Percentiles rank a stretch among this genome's conserved stretches.
Evolutionary conservation across 371 early-diverging fungal genomes (phyloP).

Genomic region (Gilbertella persicaria): DNA sequence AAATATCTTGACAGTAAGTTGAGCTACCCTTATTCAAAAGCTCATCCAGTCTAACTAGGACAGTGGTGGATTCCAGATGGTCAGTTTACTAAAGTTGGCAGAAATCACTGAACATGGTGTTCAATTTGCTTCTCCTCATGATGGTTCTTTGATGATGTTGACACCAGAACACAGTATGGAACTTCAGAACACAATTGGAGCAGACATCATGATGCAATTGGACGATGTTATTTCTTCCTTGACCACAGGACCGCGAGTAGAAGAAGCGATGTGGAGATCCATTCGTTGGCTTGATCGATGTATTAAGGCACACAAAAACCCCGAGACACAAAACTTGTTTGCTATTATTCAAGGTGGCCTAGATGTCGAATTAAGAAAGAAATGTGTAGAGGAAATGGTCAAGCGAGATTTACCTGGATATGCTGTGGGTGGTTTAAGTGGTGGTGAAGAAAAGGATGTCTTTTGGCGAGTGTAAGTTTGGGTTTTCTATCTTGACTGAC

Average conservation of each 20-base stretch:
- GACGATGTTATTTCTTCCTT: slow-evolving; percentile 96
- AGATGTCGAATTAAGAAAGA: slow-evolving; percentile 71
- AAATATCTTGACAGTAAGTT: slow-evolving; percentile 77
- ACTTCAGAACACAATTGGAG: slow-evolving; percentile 93
- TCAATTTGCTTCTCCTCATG: slow-evolving; percentile 86
- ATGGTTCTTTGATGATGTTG: slow-evolving; percentile 80
- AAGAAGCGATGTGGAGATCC: slow-evolving; percentile 92
- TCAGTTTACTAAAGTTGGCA: slow-evolving; percentile 83
- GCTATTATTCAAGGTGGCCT: slow-evolving; percentile 97
- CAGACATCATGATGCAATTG: slow-evolving; percentile 98
- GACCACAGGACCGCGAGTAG: slow-evolving; percentile 80
- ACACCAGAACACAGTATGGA: slow-evolving; percentile 96
- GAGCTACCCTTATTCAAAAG: background rate
- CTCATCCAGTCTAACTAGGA: slow-evolving; percentile 44
- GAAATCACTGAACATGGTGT: slow-evolving; percentile 94
- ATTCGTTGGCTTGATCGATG: slow-evolving; percentile 96
- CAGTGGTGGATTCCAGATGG: slow-evolving; percentile 97
- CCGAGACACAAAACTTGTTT: slow-evolving; percentile 86
- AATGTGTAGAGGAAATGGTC: slow-evolving; percentile 85
- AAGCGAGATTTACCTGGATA: slow-evolving; percentile 90
- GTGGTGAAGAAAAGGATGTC: slow-evolving; percentile 93
- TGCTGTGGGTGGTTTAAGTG: slow-evolving; percentile 95
- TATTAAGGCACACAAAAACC: slow-evolving; percentile 76
- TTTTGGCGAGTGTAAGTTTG: slow-evolving; percentile 81
- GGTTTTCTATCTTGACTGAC: too few relatives aligned